Evolutionary conservation across 148 eudicot genomes (phyloP).

Genomic region (Chenopodium album): DNA sequence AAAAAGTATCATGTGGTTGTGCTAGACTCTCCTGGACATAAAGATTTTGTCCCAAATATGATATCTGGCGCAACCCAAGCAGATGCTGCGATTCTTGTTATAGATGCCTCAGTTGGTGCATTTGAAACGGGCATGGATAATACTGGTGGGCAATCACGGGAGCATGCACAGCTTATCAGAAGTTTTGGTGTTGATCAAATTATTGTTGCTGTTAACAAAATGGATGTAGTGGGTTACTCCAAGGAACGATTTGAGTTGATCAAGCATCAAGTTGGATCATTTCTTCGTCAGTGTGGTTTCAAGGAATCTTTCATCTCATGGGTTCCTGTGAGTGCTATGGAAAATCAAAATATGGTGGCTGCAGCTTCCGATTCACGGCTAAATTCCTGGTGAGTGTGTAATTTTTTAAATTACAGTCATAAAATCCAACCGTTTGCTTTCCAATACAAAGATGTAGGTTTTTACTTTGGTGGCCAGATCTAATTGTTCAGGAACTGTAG

Average conservation of each 20-base stretch:
- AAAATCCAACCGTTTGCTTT: constrained; percentile 8
- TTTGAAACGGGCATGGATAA: constrained; percentile 87
- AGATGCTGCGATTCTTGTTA: constrained; percentile 89
- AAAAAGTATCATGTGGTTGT: constrained; percentile 79
- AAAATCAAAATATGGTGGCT: constrained; percentile 79
- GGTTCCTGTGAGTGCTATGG: constrained; percentile 93
- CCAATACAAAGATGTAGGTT: background rate
- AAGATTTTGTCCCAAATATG: constrained; percentile 99
- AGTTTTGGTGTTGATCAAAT: constrained; percentile 96
- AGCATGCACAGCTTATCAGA: constrained; percentile 91
- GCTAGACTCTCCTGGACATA: constrained; percentile 95
- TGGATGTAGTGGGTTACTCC: constrained; percentile 87
- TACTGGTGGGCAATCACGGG: constrained; percentile 87
- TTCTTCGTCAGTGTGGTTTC: constrained; percentile 85
- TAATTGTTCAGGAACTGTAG: background rate
- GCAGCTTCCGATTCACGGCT: constrained; percentile 71
- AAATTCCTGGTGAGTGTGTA: constrained; percentile 66
- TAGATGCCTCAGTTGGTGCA: constrained; percentile 89
- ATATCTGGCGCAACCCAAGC: constrained; percentile 99
- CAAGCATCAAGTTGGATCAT: constrained; percentile 75
- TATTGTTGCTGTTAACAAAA: constrained; percentile 84
- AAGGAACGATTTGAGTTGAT: constrained; percentile 76
- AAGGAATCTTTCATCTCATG: constrained; percentile 75
- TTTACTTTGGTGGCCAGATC: background rate
- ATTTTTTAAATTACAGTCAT: background rate